Base-by-base conservation (phyloP, 345 rosid species). In the Boechera retrofracta region DNA sequence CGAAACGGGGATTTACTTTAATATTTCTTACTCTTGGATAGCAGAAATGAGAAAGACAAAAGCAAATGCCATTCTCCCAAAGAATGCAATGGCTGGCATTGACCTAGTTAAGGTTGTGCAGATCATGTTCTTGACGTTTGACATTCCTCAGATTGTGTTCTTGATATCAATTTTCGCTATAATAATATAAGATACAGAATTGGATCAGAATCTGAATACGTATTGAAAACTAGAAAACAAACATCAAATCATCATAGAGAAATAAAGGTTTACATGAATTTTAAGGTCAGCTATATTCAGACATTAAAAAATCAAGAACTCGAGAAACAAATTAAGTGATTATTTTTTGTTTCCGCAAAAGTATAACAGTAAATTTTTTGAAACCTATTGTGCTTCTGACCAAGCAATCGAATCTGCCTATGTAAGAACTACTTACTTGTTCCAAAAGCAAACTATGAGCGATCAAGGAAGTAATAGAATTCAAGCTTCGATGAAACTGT, bases 31-130 rank as follows among this genome's bases (percentile, higher is more conserved):
- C 81, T 66, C 81, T 72, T 78, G 77, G 64, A 78, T 67, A 10
- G 77, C 77, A 31, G 81, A 39, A 39, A 78, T 72, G 48, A 78
- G 7, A 65, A 78, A 78, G 64, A 67, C 81, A 38, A 72, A 38
- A 38, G 77, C 56, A 72, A 78, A 78, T 49, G 73, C 77, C 36
- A 72, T 39, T 59, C 81, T 78, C 13, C 81, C 81, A 26, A 78
- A 51, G 73, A 78, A 78, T 10, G 77, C 77, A 24, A 78, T 72
- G 8, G 77, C 69, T 41, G 81, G 81, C 74, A 78, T 72, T 32
- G 81, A 78, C 65, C n/a, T 78, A 52, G 69, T 51, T 60, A 72
- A 24, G 45, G 69, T 32, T 48, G 54, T 59, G 64, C 63, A 29
- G 11, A 72, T 59, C 55, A 72, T 73, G 15, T 26, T 67, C 69